Base-by-base conservation (phyloP, 2,329 filamentous ascomycete species). In the Arachnomyces sp. region DNA sequence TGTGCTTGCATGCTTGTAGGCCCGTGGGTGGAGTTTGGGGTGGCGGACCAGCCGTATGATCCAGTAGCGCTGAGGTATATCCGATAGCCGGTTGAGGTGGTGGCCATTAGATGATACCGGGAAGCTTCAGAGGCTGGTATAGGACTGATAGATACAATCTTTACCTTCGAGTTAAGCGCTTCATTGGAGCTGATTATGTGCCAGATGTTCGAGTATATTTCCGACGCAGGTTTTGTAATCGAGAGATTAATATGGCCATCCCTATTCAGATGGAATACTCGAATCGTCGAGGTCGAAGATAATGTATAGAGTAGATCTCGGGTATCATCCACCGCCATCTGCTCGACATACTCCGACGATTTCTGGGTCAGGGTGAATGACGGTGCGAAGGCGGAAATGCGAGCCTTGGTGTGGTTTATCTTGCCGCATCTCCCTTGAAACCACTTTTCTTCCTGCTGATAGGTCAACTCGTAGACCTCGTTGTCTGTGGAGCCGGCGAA, bases 1-100 rank as follows among this genome's bases (percentile, higher is more conserved):
- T 93, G 84, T n/a, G 95, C 80, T 62, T 95, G 89, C 87, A 98
- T 95, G 63, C 87, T 95, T 52, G 86, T 89, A 1, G 92, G 89
- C 1, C 85, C 80, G 43, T 73, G 81, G 6, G 77, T 73, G 14
- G 76, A 72, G 15, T 75, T 75, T 11, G 73, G 74, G 21, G 78
- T 71, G 40, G 68, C 65, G 40, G 67, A 62, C 65, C 66, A 62
- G 48, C 62, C 59, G 73, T 75, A 66, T 13, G 86, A 83, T 48
- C 83, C 84, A 0, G 88, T 95, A 4, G 90, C 87, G 56, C 88
- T 96, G 39, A 98, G 74, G 60, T 92, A 96, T 3, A 98, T 77
- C 15, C 92, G 80, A 57, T 89, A 94, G 14, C 93, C 92, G 1
- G 87, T 93, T 43, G 83, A 82, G 0, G 90, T 96, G 11, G 89